Conservation (phyloP, 495 filamentous ascomycete genomes). For the Stereocaulon alpinum region DNA sequence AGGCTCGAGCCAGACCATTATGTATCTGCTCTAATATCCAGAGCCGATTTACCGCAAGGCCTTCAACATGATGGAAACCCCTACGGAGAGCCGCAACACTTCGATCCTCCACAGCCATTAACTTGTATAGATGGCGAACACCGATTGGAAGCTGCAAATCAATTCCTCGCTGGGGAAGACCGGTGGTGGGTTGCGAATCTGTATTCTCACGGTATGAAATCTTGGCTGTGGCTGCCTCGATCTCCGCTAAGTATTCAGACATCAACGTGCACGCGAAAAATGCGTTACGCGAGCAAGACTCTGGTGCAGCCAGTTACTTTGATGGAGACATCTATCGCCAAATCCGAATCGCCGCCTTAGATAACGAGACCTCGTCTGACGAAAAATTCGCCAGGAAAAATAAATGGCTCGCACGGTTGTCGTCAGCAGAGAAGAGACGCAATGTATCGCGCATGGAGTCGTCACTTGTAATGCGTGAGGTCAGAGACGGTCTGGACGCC, state of each 20-base stretch:
- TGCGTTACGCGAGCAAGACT: conserved; percentile 29
- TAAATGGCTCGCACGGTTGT: background rate
- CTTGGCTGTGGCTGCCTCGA: background rate
- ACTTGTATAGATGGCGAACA: too few relatives aligned
- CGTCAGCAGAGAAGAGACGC: background rate
- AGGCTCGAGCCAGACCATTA: too few relatives aligned
- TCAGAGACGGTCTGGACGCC: background rate
- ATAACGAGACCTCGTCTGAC: background rate
- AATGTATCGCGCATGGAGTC: background rate
- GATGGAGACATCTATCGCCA: conserved; percentile 35
- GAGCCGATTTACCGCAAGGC: too few relatives aligned
- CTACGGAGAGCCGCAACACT: too few relatives aligned
- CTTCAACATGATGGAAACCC: too few relatives aligned
- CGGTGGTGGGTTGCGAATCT: conserved; percentile 34
- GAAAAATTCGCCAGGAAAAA: background rate
- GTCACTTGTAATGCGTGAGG: background rate
- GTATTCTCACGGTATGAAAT: conserved; percentile 31
- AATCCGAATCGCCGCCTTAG: conserved; percentile 26
- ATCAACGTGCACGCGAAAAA: conserved; percentile 27
- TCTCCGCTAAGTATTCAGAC: background rate
- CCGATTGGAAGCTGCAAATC: too few relatives aligned
- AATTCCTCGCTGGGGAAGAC: too few relatives aligned
- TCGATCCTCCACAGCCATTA: too few relatives aligned
- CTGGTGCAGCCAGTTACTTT: too few relatives aligned
- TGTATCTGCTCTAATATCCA: too few relatives aligned